A percentile compares a stretch with the other conserved stretches of the same genome.
Conservation (phyloP, 768 basidiomycete genomes). For the Chlorophyllum brunneum region DNA sequence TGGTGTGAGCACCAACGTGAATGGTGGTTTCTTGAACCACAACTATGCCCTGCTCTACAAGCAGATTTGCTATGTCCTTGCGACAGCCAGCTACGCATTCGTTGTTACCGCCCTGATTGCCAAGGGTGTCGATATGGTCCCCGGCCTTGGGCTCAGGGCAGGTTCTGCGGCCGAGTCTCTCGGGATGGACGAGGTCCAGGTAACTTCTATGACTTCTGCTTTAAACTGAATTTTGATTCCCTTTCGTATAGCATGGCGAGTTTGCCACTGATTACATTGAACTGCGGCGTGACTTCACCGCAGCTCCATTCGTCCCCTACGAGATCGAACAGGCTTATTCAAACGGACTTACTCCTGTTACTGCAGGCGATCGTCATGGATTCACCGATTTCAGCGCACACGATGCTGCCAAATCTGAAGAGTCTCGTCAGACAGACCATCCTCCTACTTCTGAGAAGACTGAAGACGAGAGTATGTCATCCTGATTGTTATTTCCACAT, state of each 20-base stretch:
- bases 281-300: conserved; percentile 62
- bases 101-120: conserved; percentile 59
- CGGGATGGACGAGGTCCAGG: conserved; percentile 73
- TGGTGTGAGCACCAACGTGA: conserved; percentile 49
- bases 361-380: conserved; percentile 36
- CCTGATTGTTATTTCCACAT: neutral
- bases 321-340: conserved; percentile 13
- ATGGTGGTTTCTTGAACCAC: conserved; percentile 71
- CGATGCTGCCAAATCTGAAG: conserved; percentile 7
- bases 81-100: conserved; percentile 56
- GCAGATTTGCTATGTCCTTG: conserved; percentile 64
- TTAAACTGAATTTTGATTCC: neutral
- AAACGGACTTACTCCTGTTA: conserved; percentile 20
- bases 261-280: conserved; percentile 70
- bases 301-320: conserved; percentile 36
- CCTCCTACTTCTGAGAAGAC: neutral
- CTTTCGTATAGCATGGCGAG: conserved; percentile 52
- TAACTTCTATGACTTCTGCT: conserved; percentile 23
- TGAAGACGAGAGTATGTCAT: neutral
- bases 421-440: neutral
- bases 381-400: conserved; percentile 26
- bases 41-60: conserved; percentile 80
- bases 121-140: conserved; percentile 51
- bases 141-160: conserved; percentile 52
- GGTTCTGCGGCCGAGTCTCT: conserved; percentile 53